Percentiles rank a stretch among this genome's conserved stretches.
These are phyloP conservation scores for Brasenia schreberi DNA, from an alignment of 164 flowering plant genomes.

Conservation along the genomic window DNA sequence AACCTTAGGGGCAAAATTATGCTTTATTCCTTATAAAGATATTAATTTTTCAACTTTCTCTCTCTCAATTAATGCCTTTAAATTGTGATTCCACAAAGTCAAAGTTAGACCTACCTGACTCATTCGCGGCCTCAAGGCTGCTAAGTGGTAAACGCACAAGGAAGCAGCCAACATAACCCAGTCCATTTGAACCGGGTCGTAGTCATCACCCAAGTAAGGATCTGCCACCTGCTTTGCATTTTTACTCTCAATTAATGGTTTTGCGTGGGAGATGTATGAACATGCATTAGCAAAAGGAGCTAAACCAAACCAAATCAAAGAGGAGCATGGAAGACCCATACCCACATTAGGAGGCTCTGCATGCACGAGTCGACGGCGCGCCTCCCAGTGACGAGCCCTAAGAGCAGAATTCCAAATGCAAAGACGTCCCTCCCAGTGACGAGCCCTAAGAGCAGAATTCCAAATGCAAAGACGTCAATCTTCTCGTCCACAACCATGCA, in stretches of 20 bases:
- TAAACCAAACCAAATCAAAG: too few species aligned
- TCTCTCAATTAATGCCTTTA: too few species aligned
- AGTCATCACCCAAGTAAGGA: conserved; percentile 45
- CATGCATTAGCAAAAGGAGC: background rate
- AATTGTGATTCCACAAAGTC: too few species aligned
- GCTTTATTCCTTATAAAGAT: too few species aligned
- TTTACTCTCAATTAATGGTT: conserved; percentile 54
- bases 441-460: conserved; percentile 74
- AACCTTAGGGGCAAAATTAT: too few species aligned
- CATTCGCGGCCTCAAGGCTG: conserved; percentile 66
- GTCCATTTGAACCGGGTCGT: conserved; percentile 47
- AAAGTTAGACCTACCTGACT: conserved; percentile 24
- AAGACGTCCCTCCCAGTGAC: conserved; percentile 93
- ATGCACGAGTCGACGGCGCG: conserved; percentile 69
- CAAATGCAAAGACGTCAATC: conserved; percentile 69
- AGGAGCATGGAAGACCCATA: conserved; percentile 17
- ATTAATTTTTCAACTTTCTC: too few species aligned
- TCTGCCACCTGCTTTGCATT: conserved; percentile 48
- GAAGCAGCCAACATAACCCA: conserved; percentile 55
- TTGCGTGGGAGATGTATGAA: conserved; percentile 37
- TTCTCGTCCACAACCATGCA: conserved; percentile 76
- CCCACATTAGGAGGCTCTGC: conserved; percentile 98
- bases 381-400: conserved; percentile 92
- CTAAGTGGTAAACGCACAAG: conserved; percentile 64
- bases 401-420: conserved; percentile 80